A percentile compares a stretch with the other conserved stretches of the same genome.
Conservation (phyloP, 306 rosid genomes). For the Acacia crassicarpa region DNA sequence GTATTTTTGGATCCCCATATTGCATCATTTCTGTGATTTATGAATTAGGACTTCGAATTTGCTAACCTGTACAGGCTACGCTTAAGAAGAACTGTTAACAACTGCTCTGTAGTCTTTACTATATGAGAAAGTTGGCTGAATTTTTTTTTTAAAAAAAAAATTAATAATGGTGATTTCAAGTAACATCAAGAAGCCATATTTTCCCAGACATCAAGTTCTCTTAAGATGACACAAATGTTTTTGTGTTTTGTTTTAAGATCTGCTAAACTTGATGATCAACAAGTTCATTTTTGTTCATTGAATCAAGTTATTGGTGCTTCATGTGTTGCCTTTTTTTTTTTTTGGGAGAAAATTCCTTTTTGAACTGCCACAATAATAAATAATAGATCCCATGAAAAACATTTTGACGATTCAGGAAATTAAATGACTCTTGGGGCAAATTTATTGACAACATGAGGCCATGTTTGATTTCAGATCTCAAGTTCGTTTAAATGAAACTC, state of each 20-base stretch:
- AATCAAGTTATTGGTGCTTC: background rate
- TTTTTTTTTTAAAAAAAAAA: background rate
- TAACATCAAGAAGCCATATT: background rate
- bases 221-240: background rate
- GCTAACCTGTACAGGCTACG: background rate
- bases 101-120: background rate
- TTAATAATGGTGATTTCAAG: background rate
- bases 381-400: background rate
- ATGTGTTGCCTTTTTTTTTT: background rate
- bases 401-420: background rate
- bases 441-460: background rate
- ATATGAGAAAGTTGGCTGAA: background rate
- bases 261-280: background rate
- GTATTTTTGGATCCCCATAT: background rate
- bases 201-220: background rate
- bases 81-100: background rate
- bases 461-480: too few relatives aligned
- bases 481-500: background rate
- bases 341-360: background rate
- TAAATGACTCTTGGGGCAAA: background rate
- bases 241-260: background rate
- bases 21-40: background rate
- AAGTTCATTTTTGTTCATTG: background rate
- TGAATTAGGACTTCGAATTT: background rate
- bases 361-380: background rate